Evolutionary conservation across 2,329 filamentous ascomycete genomes (phyloP).

Genomic region (Acrocalymma vagum): DNA sequence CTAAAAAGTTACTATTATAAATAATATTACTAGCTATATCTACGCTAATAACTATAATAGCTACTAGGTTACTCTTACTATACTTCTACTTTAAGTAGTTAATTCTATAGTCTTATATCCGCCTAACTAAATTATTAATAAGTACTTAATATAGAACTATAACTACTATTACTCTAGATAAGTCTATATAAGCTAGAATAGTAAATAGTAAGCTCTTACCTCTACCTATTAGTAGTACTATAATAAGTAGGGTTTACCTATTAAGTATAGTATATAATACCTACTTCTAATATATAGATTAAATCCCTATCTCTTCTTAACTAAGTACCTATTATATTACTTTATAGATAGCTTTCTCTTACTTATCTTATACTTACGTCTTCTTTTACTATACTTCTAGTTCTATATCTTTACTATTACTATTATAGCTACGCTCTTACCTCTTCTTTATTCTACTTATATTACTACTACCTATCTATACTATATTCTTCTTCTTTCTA

Average conservation of each 20-base stretch:
- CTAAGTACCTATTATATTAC: conserved; percentile 12
- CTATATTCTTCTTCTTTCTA: too few species aligned
- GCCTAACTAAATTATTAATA: conserved; percentile 14
- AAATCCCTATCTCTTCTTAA: conserved; percentile 12
- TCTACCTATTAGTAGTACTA: conserved; percentile 24
- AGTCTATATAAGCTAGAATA: conserved; percentile 18
- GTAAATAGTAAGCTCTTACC: conserved; percentile 35
- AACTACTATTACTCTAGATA: conserved; percentile 20
- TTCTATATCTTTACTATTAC: too few species aligned
- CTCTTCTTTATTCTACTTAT: too few species aligned
- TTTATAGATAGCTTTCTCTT: too few species aligned
- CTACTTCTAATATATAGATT: conserved; percentile 16
- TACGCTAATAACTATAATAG: conserved; percentile 20
- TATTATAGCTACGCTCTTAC: too few species aligned
- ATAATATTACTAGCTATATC: conserved; percentile 14
- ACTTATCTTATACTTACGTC: too few species aligned
- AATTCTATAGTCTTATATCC: conserved; percentile 8
- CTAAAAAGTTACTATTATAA: conserved; percentile 19
- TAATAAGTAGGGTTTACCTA: conserved; percentile 19
- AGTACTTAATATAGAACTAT: conserved; percentile 25
- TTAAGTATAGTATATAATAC: conserved; percentile 18
- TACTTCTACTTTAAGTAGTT: conserved; percentile 17
- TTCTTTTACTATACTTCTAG: too few species aligned
- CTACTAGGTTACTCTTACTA: conserved; percentile 16
- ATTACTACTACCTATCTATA: too few species aligned